Percentiles rank a stretch among this genome's conserved stretches.
These are phyloP conservation scores for Kwoniella sp. DNA, from an alignment of 768 basidiomycete genomes.

Conservation along the genomic window DNA sequence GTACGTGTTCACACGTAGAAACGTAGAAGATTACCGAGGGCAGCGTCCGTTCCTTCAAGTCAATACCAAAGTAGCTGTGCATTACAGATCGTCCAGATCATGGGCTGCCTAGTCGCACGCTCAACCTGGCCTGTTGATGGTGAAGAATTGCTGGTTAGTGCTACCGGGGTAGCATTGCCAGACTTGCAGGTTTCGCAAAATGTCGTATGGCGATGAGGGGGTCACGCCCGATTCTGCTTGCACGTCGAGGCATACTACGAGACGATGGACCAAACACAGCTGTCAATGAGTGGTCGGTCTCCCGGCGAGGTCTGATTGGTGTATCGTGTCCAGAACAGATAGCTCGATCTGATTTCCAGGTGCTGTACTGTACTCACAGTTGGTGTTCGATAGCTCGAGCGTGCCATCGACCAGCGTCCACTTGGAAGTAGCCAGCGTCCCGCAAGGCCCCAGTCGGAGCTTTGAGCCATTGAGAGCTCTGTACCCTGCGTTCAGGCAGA, in stretches of 20 bases:
- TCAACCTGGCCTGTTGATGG: background rate
- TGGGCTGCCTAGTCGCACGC: background rate
- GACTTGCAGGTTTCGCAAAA: conserved; percentile 8
- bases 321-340: too few relatives aligned
- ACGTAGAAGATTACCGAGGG: too few relatives aligned
- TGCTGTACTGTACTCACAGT: too few relatives aligned
- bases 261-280: too few relatives aligned
- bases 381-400: background rate
- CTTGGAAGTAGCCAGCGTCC: background rate
- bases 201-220: conserved; percentile 3
- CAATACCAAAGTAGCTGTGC: too few relatives aligned
- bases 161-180: conserved; percentile 22
- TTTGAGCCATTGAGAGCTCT: conserved; percentile 1
- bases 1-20: too few relatives aligned
- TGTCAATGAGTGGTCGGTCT: too few relatives aligned
- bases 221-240: conserved; percentile 5
- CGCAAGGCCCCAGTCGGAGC: background rate
- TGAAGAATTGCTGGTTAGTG: conserved; percentile 25
- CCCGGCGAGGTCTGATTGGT: too few relatives aligned
- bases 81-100: background rate
- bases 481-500: conserved; percentile 7
- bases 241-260: conserved; percentile 7
- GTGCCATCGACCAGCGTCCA: background rate
- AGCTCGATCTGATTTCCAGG: too few relatives aligned
- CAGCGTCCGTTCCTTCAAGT: too few relatives aligned